A percentile compares a stretch with the other conserved stretches of the same genome.
Evolutionary conservation across 2,329 filamentous ascomycete species (phyloP).

Genomic region (Volutella citrinella): DNA sequence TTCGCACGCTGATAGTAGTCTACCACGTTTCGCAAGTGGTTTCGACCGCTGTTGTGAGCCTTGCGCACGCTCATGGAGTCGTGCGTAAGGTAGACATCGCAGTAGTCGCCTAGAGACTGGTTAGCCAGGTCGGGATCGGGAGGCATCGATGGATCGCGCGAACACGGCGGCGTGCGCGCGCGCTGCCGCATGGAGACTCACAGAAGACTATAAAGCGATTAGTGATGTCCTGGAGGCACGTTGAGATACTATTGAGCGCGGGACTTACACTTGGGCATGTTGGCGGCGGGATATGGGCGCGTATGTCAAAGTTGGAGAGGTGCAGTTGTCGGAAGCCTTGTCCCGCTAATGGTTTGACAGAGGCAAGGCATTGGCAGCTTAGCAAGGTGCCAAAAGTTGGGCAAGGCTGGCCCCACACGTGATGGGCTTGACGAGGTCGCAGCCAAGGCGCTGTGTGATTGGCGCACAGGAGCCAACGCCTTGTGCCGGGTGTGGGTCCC

Average conservation of each 20-base stretch:
- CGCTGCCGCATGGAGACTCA: too few species aligned
- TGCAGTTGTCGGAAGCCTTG: slow-evolving; percentile 1
- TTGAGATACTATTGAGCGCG: slow-evolving; percentile 9
- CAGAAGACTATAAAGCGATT: slow-evolving; percentile 22
- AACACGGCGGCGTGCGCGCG: too few species aligned
- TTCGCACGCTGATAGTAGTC: slow-evolving; percentile 92
- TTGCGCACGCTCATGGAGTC: slow-evolving; percentile 99
- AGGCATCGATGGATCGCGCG: slow-evolving; percentile 7
- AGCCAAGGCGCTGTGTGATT: slow-evolving; percentile 16
- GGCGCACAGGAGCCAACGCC: slow-evolving; percentile 8
- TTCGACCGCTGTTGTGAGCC: slow-evolving; percentile 94
- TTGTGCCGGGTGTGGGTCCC: slow-evolving; percentile 17
- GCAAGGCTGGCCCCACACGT: slow-evolving; percentile 31
- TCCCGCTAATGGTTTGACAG: too few species aligned
- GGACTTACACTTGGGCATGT: slow-evolving; percentile 84
- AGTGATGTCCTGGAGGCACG: slow-evolving; percentile 25
- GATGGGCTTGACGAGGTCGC: slow-evolving; percentile 23
- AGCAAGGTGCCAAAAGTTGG: slow-evolving; percentile 12
- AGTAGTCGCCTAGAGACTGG: slow-evolving; percentile 73
- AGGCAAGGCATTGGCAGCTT: too few species aligned
- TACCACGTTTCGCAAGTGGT: slow-evolving; percentile 95
- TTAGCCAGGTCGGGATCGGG: slow-evolving; percentile 18
- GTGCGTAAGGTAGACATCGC: slow-evolving; percentile 99
- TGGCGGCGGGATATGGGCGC: too few species aligned
- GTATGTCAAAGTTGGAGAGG: slow-evolving; percentile 2